Base-by-base conservation (phyloP, 2,329 filamentous ascomycete genomes). In the Metarhizium anisopliae region DNA sequence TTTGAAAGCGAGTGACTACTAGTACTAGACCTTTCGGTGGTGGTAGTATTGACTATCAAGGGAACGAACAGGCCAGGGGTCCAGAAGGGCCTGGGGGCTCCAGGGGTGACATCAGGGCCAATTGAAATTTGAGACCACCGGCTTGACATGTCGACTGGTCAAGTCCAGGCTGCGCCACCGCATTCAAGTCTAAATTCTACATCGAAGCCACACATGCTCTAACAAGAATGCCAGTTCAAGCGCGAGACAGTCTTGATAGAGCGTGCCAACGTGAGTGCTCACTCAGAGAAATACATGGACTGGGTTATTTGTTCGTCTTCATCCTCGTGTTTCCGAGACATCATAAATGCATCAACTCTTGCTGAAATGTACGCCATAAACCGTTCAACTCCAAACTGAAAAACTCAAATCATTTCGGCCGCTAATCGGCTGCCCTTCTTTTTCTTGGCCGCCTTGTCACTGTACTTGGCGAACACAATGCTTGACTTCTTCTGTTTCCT, bases 381-480 rank as follows among this genome's bases (percentile, higher is more conserved):
- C 42, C 42, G 16, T 18, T 20, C 42, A 20, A 45, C 42, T 18
- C 42, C 42, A 20, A 45, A 20, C 18, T 20, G 42, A 45, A 45
- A 20, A 3, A 18, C n/a, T 8, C 20, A 49, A 49, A 49, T 6
- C 11, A 30, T 25, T 16, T 16, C 40, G 40, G 20, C 6, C n/a
- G 10, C 53, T 56, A 51, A 58, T 51, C 59, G 60, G 52, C 52
- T 58, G 13, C 55, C 54, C 53, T 61, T 67, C 64, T 71, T 74
- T 69, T 75, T 78, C 64, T 73, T 76, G 60, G 70, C 70, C 60
- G 74, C 68, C 59, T 75, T 75, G 56, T 82, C 77, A 59, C 77
- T 77, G 65, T 79, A 83, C 64, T 77, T 83, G 54, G 76, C 75
- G 59, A 86, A 86, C 25, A 83, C 80, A 58, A 86, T 84, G 58